Base-by-base conservation (phyloP, 768 basidiomycete genomes). In the Solioccasus polychromus region DNA sequence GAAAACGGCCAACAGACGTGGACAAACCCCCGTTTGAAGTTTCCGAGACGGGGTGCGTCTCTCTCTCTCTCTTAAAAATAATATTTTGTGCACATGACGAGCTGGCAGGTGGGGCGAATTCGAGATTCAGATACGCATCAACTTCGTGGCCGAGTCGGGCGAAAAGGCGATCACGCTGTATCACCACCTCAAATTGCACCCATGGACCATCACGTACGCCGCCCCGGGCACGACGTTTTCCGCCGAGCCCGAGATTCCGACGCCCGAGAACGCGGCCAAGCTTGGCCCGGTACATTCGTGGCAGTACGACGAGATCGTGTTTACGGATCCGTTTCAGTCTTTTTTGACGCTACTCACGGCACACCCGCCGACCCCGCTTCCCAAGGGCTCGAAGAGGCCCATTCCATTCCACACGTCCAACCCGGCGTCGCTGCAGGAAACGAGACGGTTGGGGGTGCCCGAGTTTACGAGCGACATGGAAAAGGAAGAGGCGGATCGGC, bases 231-330 rank as follows among this genome's bases (percentile, higher is more conserved):
- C 51, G 17, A 2, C 49, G 5, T 43, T 49, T 17, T 34, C 50
- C 1, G 78, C 76, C 20, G 82, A 86, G 35, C 78, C 82, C 0
- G 82, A 83, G 43, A 79, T 85, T 3, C 83, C 85, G 1, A 74
- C 84, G 4, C 73, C 83, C 8, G 84, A 86, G 14, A 73, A 74
- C 19, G 83, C 86, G 2, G 72, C 79, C 59, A 82, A 81, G 58
- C 59, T 75, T 22, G 85, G 84, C 1, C 87, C 89, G 0, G 91
- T 99, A 23, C 88, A 96, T 63, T 88, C 92, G 0, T 99, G 95
- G 94, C 95, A 98, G 59, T 98, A 98, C 69, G 95, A 98, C 67
- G 96, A 99, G 68, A 79, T 98, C 52, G 91, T 98, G 41, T 98
- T 99, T 69, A 79, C 83, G 60, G 95, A 98, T 56, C 96, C 96